Evolutionary conservation across 495 filamentous ascomycete genomes (phyloP).

Genomic region (Aspergillus indologenus): DNA sequence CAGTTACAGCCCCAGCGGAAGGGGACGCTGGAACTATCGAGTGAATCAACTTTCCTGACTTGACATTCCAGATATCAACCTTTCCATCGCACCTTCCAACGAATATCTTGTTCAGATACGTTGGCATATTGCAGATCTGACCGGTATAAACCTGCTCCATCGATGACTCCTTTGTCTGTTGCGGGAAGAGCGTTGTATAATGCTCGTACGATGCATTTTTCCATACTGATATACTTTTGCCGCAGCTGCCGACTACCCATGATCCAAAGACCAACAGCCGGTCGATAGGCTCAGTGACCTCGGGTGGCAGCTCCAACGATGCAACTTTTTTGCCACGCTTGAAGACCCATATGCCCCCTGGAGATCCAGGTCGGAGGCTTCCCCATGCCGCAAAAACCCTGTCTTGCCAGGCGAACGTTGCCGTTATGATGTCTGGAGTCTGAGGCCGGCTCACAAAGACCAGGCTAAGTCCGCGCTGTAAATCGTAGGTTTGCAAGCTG

Average conservation of each 20-base stretch:
- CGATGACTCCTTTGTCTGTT: conserved; percentile 35
- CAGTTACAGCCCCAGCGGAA: conserved; percentile 70
- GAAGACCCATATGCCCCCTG: conserved; percentile 84
- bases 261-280: conserved; percentile 81
- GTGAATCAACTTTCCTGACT: conserved; percentile 82
- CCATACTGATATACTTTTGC: conserved; percentile 80
- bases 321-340: conserved; percentile 86
- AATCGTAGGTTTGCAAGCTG: conserved; percentile 90
- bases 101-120: conserved; percentile 93
- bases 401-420: conserved; percentile 84
- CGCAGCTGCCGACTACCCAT: conserved; percentile 82
- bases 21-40: conserved; percentile 69
- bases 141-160: conserved; percentile 63
- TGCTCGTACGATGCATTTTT: conserved; percentile 80
- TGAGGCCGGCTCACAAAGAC: conserved; percentile 89
- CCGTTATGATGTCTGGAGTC: conserved; percentile 80
- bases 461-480: conserved; percentile 81
- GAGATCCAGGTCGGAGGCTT: conserved; percentile 40
- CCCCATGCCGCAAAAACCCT: conserved; percentile 85
- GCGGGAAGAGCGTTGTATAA: conserved; percentile 73
- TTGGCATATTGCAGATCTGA: conserved; percentile 77
- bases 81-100: conserved; percentile 81
- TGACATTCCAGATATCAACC: conserved; percentile 96
- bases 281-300: conserved; percentile 63
- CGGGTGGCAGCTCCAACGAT: conserved; percentile 62